Percentiles rank a stretch among this genome's conserved stretches.
phyloP scores from a whole-genome alignment of 2,329 filamentous ascomycete genomes.

The Botryotinia globosa region DNA sequence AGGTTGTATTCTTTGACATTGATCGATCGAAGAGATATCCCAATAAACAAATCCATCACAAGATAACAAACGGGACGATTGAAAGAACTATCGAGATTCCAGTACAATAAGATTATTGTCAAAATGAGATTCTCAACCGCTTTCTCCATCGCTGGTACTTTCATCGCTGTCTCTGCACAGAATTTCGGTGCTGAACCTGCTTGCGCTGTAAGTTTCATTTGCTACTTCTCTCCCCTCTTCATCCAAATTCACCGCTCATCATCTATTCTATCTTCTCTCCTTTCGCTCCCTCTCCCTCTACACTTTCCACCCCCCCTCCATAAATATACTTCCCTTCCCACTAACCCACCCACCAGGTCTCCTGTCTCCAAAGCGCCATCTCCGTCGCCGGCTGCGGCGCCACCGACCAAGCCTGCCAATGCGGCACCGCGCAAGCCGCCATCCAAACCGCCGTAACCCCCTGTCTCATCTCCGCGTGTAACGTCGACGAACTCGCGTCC shows the following conservation, averaged over 20 bases:
- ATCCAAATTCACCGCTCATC: background rate
- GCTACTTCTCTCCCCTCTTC: background rate
- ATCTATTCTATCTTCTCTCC: background rate
- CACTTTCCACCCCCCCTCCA: background rate
- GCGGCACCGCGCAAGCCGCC: conserved; percentile 33
- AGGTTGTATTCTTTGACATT: background rate
- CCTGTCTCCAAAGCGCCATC: conserved; percentile 42
- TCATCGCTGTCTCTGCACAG: background rate
- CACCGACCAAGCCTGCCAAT: conserved; percentile 43
- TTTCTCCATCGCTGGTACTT: background rate
- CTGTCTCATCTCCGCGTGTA: conserved; percentile 40
- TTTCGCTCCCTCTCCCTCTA: background rate
- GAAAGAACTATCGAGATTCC: background rate
- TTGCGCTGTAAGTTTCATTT: conserved; percentile 11
- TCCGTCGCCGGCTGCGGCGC: conserved; percentile 41
- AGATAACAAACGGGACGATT: no score
- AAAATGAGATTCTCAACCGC: conserved; percentile 14
- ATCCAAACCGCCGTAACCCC: conserved; percentile 39
- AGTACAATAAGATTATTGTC: background rate
- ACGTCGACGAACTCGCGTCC: conserved; percentile 32
- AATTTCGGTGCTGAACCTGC: conserved; percentile 8
- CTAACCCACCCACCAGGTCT: background rate
- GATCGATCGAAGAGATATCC: background rate
- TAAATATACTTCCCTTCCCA: background rate
- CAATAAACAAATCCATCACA: background rate